Evolutionary conservation across 2,329 filamentous ascomycete species (phyloP).

Genomic region (Arthroderma sp.): DNA sequence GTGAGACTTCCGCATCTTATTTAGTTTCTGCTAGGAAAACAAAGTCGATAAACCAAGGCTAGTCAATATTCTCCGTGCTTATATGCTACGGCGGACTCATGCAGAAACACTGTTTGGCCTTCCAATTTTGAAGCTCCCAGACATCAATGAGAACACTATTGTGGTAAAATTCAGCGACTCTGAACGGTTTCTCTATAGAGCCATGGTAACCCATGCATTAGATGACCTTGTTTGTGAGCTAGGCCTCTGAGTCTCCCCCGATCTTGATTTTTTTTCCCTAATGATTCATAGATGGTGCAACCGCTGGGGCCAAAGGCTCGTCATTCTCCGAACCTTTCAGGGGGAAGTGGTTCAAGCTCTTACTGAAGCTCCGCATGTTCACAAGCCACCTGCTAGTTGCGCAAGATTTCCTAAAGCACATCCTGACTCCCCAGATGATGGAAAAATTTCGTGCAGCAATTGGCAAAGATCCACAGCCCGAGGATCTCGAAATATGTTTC

Average conservation of each 20-base stretch:
- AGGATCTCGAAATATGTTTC: constrained; percentile 15
- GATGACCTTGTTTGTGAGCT: constrained; percentile 14
- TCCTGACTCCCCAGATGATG: constrained; percentile 34
- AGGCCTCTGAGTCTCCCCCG: background rate
- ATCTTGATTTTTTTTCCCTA: no score
- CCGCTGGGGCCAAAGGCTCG: no score
- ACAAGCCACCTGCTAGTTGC: constrained; percentile 37
- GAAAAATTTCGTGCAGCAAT: constrained; percentile 28
- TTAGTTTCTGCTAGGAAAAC: no score
- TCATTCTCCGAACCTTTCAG: constrained; percentile 1
- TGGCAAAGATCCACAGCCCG: constrained; percentile 12
- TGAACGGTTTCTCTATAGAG: constrained; percentile 41
- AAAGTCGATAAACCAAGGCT: constrained; percentile 10
- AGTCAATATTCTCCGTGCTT: constrained; percentile 19
- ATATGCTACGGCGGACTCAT: constrained; percentile 46
- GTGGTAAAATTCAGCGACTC: constrained; percentile 38
- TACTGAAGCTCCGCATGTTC: constrained; percentile 40
- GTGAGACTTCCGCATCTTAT: no score
- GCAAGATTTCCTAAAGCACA: constrained; percentile 31
- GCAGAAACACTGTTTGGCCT: constrained; percentile 39
- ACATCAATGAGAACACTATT: constrained; percentile 31
- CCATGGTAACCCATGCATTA: constrained; percentile 34
- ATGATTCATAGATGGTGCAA: no score
- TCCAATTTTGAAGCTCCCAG: constrained; percentile 42
- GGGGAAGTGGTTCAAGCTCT: constrained; percentile 26